These are phyloP conservation scores for Mycena amicta DNA, from an alignment of 768 basidiomycete species.

Conservation along the genomic window DNA sequence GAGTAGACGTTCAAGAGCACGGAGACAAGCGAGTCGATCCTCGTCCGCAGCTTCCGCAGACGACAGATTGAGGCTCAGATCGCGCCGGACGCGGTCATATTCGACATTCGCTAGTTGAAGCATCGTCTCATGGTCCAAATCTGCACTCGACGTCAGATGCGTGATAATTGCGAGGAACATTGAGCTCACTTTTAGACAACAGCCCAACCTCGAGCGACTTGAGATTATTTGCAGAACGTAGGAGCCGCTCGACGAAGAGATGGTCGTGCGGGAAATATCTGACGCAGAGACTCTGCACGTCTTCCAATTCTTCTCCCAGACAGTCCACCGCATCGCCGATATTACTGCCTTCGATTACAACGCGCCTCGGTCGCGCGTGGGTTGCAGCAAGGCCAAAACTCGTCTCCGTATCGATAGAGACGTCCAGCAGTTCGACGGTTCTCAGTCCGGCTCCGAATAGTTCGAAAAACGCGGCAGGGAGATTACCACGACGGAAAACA, in stretches of 20 bases:
- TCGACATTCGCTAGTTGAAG: too few relatives aligned
- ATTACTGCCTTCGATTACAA: constrained; percentile 11
- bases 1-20: background rate
- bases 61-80: background rate
- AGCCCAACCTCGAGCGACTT: constrained; percentile 9
- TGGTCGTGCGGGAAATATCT: constrained; percentile 8
- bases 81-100: background rate
- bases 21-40: background rate
- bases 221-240: constrained; percentile 5
- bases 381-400: background rate
- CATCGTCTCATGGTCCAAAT: too few relatives aligned
- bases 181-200: constrained; percentile 2
- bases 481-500: constrained; percentile 9
- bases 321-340: constrained; percentile 8
- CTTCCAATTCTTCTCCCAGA: constrained; percentile 8
- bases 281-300: constrained; percentile 6
- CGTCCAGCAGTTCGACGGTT: constrained; percentile 10
- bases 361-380: background rate
- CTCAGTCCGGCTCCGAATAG: constrained; percentile 10
- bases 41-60: background rate
- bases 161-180: too few relatives aligned
- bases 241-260: constrained; percentile 8
- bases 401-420: constrained; percentile 8
- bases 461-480: constrained; percentile 8
- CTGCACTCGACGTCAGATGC: too few relatives aligned